A percentile compares a stretch with the other conserved stretches of the same genome.
phyloP scores from a whole-genome alignment of 1,139 yeast species.

The Kodamaea derodonti region DNA sequence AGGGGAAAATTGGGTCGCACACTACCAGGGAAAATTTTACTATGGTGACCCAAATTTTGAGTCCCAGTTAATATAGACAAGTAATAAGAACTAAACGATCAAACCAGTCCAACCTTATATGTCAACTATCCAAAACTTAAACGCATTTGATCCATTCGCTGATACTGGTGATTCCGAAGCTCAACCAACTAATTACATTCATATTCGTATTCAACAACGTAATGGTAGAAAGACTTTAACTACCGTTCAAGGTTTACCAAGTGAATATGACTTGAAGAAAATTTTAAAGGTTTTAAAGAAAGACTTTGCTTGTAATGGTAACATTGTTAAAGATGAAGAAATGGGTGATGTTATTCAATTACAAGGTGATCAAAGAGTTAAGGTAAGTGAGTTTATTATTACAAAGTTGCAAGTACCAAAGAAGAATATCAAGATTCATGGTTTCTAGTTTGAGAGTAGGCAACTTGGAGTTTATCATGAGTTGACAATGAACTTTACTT shows the following conservation, averaged over 20 bases:
- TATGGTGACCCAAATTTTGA: neutral
- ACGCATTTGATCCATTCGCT: constrained; percentile 98
- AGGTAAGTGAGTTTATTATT: constrained; percentile 90
- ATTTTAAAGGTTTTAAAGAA: constrained; percentile 91
- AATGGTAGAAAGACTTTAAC: constrained; percentile 99
- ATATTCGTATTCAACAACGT: constrained; percentile 99
- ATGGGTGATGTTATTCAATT: constrained; percentile 96
- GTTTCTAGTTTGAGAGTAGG: constrained; percentile 73
- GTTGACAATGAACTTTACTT: too few species aligned
- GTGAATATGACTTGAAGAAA: constrained; percentile 90
- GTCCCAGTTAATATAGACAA: neutral
- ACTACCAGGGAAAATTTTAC: constrained; percentile 1
- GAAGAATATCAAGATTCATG: constrained; percentile 97
- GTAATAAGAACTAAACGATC: neutral
- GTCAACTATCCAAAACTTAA: constrained; percentile 96
- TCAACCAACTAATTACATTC: constrained; percentile 92
- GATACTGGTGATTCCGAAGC: constrained; percentile 99
- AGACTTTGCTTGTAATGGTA: constrained; percentile 98
- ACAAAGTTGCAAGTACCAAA: constrained; percentile 84
- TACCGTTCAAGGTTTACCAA: constrained; percentile 96
- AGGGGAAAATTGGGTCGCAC: too few species aligned
- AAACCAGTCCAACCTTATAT: constrained; percentile 32
- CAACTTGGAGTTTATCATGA: too few species aligned
- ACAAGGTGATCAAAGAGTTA: constrained; percentile 98
- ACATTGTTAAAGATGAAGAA: constrained; percentile 93